A percentile compares a stretch with the other conserved stretches of the same genome.
Conservation (phyloP, 192 early-diverging fungal species). For the Rhizophagus prolifer region DNA sequence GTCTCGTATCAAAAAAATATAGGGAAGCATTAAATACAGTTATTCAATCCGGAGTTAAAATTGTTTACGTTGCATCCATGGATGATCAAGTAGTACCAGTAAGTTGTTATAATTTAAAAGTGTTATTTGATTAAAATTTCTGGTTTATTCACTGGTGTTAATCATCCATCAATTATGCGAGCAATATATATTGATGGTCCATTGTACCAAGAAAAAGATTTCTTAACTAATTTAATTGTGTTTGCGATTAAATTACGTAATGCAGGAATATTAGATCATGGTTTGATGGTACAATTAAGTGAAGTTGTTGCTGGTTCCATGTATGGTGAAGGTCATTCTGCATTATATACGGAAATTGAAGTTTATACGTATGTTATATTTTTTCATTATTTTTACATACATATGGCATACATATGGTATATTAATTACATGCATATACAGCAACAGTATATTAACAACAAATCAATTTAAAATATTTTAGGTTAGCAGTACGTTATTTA, state of each 20-base stretch:
- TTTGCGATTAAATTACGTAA: constrained; percentile 89
- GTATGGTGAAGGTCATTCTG: constrained; percentile 89
- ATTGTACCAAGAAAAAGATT: constrained; percentile 77
- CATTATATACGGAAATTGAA: constrained; percentile 86
- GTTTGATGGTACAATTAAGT: constrained; percentile 80
- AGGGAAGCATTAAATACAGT: constrained; percentile 66
- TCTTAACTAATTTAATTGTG: constrained; percentile 82
- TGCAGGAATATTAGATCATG: constrained; percentile 83
- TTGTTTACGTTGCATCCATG: constrained; percentile 82
- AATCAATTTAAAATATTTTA: constrained; percentile 19
- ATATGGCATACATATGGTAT: too few species aligned
- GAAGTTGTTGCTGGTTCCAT: constrained; percentile 86
- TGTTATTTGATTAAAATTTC: constrained; percentile 58
- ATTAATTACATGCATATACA: too few species aligned
- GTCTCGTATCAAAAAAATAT: constrained; percentile 68
- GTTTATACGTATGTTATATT: constrained; percentile 64
- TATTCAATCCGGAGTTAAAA: constrained; percentile 66
- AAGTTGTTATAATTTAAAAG: background rate
- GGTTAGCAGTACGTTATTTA: constrained; percentile 36
- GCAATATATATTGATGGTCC: constrained; percentile 87
- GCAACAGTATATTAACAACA: too few species aligned
- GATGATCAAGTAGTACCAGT: constrained; percentile 94
- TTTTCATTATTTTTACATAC: background rate
- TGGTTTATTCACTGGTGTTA: constrained; percentile 62
- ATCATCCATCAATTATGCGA: constrained; percentile 83